Base-by-base conservation (phyloP, 2,329 filamentous ascomycete species). In the Fusarium ambrosium region DNA sequence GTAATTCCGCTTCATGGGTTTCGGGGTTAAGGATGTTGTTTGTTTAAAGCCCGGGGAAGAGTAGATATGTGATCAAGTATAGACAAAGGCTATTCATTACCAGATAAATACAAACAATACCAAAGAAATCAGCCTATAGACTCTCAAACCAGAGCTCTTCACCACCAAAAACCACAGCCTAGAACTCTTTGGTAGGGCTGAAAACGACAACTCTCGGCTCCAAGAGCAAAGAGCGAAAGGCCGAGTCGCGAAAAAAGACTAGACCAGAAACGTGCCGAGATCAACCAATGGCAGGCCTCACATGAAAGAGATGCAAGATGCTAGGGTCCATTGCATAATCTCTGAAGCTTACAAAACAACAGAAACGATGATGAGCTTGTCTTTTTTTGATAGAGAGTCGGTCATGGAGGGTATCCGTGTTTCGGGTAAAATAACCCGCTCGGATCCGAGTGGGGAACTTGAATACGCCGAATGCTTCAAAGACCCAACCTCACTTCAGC, bases 201-300 rank as follows among this genome's bases (percentile, higher is more conserved):
- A 59, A 24, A n/a, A 48, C 48, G 18, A 53, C 32, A 11, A 4
- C 5, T 34, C 67, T 78, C 73, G 66, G 62, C 63, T 32, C 51
- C 59, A 68, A 70, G 67, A 77, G 62, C 78, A 72, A 79, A 77
- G 65, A 55, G 34, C 59, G 41, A 74, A 74, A 74, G 64, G 70
- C 77, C 77, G 75, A 79, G 72, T 55, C 74, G 77, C 77, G 77
- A 78, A 68, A 3, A 65, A 63, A 36, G 16, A 20, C 66, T 62
- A 24, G 66, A 62, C 67, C 29, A 32, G 48, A 55, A 55, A 55
- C 27, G 48, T 55, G 27, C 4, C 11, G 4, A 56, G 39, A 41
- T n/a, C 37, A 8, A 56, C 70, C 71, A 73, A 73, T 67, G 9
- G 20, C 13, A n/a, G 14, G 20, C 39, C 48, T 36, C 48, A 27